phyloP scores from a whole-genome alignment of 2,329 filamentous ascomycete genomes.

The Biscogniauxia sp. region DNA sequence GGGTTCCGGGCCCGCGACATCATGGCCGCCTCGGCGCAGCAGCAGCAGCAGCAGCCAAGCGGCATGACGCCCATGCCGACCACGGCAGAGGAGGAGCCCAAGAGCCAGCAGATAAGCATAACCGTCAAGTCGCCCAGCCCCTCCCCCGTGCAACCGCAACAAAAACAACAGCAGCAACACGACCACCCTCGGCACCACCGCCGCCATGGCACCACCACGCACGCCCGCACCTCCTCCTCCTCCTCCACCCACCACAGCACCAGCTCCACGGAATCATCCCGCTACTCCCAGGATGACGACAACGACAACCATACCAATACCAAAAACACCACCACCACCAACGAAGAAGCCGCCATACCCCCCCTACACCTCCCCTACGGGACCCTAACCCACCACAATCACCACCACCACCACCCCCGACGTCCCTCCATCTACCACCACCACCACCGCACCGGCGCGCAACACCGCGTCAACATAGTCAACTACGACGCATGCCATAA shows the following conservation, averaged over 20 bases:
- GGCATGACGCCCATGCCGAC: not conserved
- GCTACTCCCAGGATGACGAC: conserved; percentile 16
- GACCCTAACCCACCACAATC: not conserved
- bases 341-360: not conserved
- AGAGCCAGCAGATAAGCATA: not conserved
- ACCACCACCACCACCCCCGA: not conserved
- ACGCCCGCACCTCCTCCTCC: not conserved
- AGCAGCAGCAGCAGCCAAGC: not conserved
- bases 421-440: too few species aligned
- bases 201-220: not conserved
- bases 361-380: conserved; percentile 10
- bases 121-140: conserved; percentile 6
- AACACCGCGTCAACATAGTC: not conserved
- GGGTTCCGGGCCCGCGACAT: not conserved
- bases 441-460: not conserved
- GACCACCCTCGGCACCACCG: not conserved
- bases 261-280: conserved; percentile 11
- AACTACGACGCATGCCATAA: conserved; percentile 1
- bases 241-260: conserved; percentile 7
- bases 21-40: not conserved
- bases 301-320: too few species aligned
- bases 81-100: not conserved
- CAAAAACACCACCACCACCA: too few species aligned
- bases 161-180: too few species aligned
- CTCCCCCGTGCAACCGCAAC: not conserved